Evolutionary conservation across 176 grass and related monocot species (phyloP).

Genomic region (Bromus sterilis): DNA sequence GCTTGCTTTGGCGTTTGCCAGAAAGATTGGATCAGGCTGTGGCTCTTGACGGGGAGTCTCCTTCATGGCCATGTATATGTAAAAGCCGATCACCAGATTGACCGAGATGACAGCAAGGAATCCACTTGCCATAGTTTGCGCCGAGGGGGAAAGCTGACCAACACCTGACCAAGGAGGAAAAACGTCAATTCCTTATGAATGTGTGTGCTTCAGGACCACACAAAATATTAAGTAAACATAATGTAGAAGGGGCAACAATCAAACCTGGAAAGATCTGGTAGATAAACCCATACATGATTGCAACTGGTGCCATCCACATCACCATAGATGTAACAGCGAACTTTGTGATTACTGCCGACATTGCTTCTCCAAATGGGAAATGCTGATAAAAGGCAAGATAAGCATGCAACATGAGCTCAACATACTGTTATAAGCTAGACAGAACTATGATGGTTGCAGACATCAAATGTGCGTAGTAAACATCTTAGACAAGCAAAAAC

Average conservation of each 20-base stretch:
- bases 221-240: background rate
- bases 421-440: background rate
- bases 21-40: constrained; percentile 80
- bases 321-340: constrained; percentile 67
- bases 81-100: constrained; percentile 72
- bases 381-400: background rate
- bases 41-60: constrained; percentile 41
- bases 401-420: background rate
- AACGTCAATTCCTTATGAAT: background rate
- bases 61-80: constrained; percentile 91
- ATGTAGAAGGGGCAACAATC: background rate
- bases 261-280: constrained; percentile 80
- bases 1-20: constrained; percentile 79
- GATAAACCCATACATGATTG: constrained; percentile 75
- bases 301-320: constrained; percentile 84
- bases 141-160: constrained; percentile 50
- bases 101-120: constrained; percentile 88
- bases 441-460: background rate
- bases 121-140: constrained; percentile 66
- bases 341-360: constrained; percentile 69
- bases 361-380: constrained; percentile 21
- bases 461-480: background rate
- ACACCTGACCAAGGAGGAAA: constrained; percentile 28
- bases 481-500: background rate
- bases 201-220: background rate